A percentile compares a stretch with the other conserved stretches of the same genome.
Conservation (phyloP, 148 eudicot species). For the Nepenthes gracilis region DNA sequence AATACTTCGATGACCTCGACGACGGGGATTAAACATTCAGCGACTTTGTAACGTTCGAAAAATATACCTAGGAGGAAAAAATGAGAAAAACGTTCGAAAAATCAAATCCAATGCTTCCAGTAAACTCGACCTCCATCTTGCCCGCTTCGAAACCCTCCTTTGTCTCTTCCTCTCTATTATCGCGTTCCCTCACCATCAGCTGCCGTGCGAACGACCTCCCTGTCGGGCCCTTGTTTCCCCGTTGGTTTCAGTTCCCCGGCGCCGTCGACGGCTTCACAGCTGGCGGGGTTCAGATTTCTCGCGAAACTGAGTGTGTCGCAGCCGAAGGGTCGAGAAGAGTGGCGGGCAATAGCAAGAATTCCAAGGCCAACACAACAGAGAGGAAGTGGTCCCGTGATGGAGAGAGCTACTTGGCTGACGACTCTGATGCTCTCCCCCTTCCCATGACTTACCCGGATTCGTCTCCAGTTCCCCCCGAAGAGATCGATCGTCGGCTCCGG, state of each 20-base stretch:
- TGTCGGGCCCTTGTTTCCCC: conserved; percentile 14
- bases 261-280: conserved; percentile 14
- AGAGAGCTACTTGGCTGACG: conserved; percentile 72
- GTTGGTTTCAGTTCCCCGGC: conserved; percentile 39
- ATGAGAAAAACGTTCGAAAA: too few relatives aligned
- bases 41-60: too few relatives aligned
- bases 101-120: too few relatives aligned
- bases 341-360: conserved; percentile 1
- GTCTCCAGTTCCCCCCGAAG: conserved; percentile 50
- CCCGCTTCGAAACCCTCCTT: conserved; percentile 13
- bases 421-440: conserved; percentile 64
- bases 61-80: too few relatives aligned
- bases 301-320: conserved; percentile 16
- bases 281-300: conserved; percentile 5
- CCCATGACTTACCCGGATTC: conserved; percentile 80
- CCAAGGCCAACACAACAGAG: conserved; percentile 35
- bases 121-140: too few relatives aligned
- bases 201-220: conserved; percentile 37
- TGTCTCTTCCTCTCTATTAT: conserved; percentile 13
- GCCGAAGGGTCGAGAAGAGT: conserved; percentile 5
- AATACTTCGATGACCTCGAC: too few relatives aligned
- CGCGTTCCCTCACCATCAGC: conserved; percentile 15
- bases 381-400: conserved; percentile 56
- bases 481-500: conserved; percentile 48
- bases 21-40: too few relatives aligned